phyloP scores from a whole-genome alignment of 768 basidiomycete species.

The Serendipita sp. region DNA sequence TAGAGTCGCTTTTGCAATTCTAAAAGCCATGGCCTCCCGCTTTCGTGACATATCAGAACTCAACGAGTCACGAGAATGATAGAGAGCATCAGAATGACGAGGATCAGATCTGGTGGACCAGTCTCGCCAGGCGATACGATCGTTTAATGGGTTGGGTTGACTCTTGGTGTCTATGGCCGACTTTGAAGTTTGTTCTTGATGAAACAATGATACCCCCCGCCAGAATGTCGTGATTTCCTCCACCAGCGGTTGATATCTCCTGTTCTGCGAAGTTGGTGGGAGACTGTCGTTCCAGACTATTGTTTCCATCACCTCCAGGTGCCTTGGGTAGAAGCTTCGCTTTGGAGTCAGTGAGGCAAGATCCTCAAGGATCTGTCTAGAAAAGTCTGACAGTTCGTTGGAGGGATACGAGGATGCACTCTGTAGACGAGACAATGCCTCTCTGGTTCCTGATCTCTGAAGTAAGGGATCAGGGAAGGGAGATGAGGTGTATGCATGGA shows the following conservation, averaged over 20 bases:
- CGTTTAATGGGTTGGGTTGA: not conserved
- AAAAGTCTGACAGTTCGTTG: constrained; percentile 19
- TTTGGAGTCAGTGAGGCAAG: constrained; percentile 20
- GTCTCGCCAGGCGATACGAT: not conserved
- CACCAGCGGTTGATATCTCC: constrained; percentile 15
- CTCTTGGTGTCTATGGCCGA: not conserved
- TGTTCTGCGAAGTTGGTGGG: constrained; percentile 20
- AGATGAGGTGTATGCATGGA: constrained; percentile 32
- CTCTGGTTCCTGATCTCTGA: constrained; percentile 27
- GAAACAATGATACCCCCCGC: not conserved
- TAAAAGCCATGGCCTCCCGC: not conserved
- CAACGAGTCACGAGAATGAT: not conserved
- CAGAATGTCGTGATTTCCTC: constrained; percentile 17
- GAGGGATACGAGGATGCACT: constrained; percentile 28
- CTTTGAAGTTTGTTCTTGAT: not conserved
- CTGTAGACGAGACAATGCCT: constrained; percentile 26
- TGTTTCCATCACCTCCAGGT: constrained; percentile 26
- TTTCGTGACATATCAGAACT: not conserved
- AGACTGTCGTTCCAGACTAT: constrained; percentile 20
- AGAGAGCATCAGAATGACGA: no score
- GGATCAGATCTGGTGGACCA: no score
- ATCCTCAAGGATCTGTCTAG: constrained; percentile 13
- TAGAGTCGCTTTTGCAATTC: not conserved
- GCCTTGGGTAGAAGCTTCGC: constrained; percentile 25
- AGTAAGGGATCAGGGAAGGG: constrained; percentile 31